Conservation (phyloP, 192 early-diverging fungal species). For the Coemansia sp. region DNA sequence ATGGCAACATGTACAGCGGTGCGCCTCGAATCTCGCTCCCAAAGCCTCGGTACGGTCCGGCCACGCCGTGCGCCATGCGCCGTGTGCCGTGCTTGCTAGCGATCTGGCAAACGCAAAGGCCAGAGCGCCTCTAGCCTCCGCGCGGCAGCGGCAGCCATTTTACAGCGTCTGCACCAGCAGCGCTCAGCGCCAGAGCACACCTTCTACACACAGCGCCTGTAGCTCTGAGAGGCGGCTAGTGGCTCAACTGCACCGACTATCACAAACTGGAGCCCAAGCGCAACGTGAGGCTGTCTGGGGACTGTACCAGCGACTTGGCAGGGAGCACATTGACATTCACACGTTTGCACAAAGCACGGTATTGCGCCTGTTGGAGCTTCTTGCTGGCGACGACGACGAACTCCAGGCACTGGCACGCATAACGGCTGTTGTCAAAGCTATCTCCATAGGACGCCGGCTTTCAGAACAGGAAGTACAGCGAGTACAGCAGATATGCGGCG, state of each 20-base stretch:
- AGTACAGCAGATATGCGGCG: constrained; percentile 19
- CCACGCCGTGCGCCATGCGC: not conserved
- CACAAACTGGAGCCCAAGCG: constrained; percentile 14
- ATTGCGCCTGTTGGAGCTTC: constrained; percentile 24
- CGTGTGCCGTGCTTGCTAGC: not conserved
- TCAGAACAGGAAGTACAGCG: constrained; percentile 13
- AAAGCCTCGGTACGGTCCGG: not conserved
- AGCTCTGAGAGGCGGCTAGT: constrained; percentile 4
- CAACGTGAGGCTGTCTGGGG: constrained; percentile 37
- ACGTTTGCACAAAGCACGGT: constrained; percentile 12
- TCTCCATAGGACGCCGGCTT: constrained; percentile 15
- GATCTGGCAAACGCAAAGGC: not conserved
- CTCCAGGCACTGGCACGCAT: constrained; percentile 25
- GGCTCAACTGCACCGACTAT: constrained; percentile 9
- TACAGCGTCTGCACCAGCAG: not conserved
- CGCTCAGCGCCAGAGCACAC: not conserved
- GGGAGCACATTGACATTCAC: not conserved
- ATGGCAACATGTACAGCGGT: constrained; percentile 26
- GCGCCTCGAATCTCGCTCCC: not conserved
- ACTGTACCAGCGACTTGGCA: constrained; percentile 16
- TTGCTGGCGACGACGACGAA: constrained; percentile 25
- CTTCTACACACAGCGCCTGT: not conserved
- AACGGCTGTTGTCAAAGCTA: not conserved
- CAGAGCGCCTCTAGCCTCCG: not conserved
- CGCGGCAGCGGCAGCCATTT: not conserved